Conservation (phyloP, 345 rosid genomes). For the Brassica nigra region DNA sequence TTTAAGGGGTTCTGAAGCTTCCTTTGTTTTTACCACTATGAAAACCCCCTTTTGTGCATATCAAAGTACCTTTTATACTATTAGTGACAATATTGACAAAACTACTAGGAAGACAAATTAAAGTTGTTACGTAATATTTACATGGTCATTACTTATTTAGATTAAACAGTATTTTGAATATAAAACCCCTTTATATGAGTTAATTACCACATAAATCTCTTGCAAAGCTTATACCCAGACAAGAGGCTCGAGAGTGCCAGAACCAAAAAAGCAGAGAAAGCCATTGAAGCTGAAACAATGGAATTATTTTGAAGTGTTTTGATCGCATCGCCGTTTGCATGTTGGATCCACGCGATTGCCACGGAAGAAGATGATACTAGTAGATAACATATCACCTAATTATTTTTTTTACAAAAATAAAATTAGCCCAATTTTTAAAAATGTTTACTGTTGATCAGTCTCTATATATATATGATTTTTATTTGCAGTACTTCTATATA, state of each 20-base stretch:
- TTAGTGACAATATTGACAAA: background rate
- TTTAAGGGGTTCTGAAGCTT: background rate
- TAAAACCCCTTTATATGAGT: background rate
- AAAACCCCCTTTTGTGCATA: background rate
- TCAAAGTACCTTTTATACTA: background rate
- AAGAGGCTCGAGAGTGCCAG: slow-evolving; percentile 48
- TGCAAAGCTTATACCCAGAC: slow-evolving; percentile 84
- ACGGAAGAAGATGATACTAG: slow-evolving; percentile 67
- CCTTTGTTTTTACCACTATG: background rate
- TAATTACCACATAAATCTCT: slow-evolving; percentile 67
- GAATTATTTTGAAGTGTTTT: slow-evolving; percentile 48
- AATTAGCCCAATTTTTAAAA: background rate
- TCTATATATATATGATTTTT: background rate
- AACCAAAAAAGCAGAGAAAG: slow-evolving; percentile 54
- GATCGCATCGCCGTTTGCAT: slow-evolving; percentile 19
- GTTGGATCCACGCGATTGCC: slow-evolving; percentile 50
- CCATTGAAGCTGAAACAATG: slow-evolving; percentile 48
- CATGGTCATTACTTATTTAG: background rate
- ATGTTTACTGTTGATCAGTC: background rate
- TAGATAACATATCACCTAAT: slow-evolving; percentile 62
- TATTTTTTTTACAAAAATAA: background rate
- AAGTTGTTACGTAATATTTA: background rate
- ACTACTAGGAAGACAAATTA: background rate
- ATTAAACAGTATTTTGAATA: background rate
- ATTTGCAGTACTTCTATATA: background rate